A percentile compares a stretch with the other conserved stretches of the same genome.
Evolutionary conservation across 1,284 basidiomycete genomes (phyloP).

Genomic region (Caloboletus firmus): DNA sequence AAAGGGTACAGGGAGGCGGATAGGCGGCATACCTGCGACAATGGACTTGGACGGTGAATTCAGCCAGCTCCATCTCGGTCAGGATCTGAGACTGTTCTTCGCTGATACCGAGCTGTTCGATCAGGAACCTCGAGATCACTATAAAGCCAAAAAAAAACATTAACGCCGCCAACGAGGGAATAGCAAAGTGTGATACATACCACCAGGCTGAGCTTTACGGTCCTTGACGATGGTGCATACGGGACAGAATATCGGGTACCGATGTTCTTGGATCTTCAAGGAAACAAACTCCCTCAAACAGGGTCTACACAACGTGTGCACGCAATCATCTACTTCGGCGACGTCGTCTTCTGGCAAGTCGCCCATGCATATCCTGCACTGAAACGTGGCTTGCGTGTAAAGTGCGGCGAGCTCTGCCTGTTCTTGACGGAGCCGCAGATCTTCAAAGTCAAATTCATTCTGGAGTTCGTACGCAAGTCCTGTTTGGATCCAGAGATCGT

Average conservation of each 20-base stretch:
- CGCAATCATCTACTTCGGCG: constrained; percentile 48
- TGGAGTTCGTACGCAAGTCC: constrained; percentile 36
- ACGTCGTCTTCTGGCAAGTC: constrained; percentile 46
- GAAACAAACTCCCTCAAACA: constrained; percentile 50
- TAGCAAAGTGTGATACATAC: constrained; percentile 32
- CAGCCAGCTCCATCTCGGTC: constrained; percentile 54
- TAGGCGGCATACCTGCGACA: constrained; percentile 19
- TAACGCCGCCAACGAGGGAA: neutral
- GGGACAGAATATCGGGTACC: constrained; percentile 64
- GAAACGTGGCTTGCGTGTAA: constrained; percentile 35
- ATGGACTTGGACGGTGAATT: constrained; percentile 51
- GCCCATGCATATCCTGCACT: constrained; percentile 62
- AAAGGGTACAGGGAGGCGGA: neutral
- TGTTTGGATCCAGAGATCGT: constrained; percentile 13
- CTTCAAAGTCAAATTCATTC: constrained; percentile 46
- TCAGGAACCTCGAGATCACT: constrained; percentile 45
- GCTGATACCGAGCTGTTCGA: constrained; percentile 50
- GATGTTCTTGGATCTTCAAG: constrained; percentile 50
- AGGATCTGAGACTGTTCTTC: constrained; percentile 49
- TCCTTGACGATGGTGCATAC: constrained; percentile 41
- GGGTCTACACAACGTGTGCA: constrained; percentile 53
- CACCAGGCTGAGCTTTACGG: constrained; percentile 35
- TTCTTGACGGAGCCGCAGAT: constrained; percentile 41
- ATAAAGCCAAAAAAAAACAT: neutral
- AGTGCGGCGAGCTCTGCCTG: constrained; percentile 36